phyloP scores from a whole-genome alignment of 345 rosid species.

The Eucalyptus tenuipes region DNA sequence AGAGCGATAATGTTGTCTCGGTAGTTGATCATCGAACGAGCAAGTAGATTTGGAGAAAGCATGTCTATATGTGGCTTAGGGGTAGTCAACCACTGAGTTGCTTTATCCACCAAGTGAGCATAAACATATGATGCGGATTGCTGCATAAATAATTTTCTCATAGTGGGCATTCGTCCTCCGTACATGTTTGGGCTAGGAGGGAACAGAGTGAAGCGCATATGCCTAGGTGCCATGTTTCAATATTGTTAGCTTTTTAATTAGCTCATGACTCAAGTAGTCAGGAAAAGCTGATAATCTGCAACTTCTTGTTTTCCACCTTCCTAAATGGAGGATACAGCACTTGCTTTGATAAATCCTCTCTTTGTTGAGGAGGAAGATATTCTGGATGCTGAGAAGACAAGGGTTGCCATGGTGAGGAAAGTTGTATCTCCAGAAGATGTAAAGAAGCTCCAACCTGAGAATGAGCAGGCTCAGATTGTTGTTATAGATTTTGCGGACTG shows the following conservation, averaged over 20 bases:
- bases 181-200: background rate
- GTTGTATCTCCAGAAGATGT: slow-evolving; percentile 58
- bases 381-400: slow-evolving; percentile 21
- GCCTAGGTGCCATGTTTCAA: background rate
- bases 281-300: background rate
- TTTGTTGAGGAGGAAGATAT: slow-evolving; percentile 37
- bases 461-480: slow-evolving; percentile 25
- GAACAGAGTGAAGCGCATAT: background rate
- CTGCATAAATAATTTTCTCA: background rate
- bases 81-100: background rate
- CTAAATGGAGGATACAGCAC: slow-evolving; percentile 31
- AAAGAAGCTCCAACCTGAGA: slow-evolving; percentile 36
- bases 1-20: background rate
- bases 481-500: slow-evolving; percentile 59
- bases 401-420: slow-evolving; percentile 38
- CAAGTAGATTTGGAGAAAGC: background rate
- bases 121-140: background rate
- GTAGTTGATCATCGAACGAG: background rate
- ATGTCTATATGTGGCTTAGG: background rate
- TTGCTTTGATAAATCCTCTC: slow-evolving; percentile 51
- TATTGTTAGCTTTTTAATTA: background rate
- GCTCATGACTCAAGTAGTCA: background rate
- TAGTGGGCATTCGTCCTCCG: background rate
- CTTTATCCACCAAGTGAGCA: background rate
- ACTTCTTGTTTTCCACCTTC: background rate